phyloP scores from a whole-genome alignment of 2,329 filamentous ascomycete species.

The Penicillium sp. region DNA sequence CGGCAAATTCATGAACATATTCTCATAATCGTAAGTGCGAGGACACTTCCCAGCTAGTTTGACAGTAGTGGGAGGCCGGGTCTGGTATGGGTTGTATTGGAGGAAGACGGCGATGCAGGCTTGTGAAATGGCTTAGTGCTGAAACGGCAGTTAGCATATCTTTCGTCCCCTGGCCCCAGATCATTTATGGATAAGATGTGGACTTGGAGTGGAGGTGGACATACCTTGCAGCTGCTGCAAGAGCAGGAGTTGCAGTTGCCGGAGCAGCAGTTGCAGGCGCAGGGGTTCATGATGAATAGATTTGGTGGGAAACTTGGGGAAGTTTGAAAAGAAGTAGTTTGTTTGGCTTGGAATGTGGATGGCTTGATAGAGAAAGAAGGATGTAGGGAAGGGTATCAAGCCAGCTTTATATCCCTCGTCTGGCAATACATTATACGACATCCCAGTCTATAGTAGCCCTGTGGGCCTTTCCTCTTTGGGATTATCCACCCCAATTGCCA shows the following conservation, averaged over 20 bases:
- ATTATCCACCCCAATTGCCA: constrained; percentile 1
- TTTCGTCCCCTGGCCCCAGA: neutral
- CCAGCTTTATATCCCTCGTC: constrained; percentile 20
- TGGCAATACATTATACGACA: neutral
- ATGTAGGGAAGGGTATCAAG: constrained; percentile 1
- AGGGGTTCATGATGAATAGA: constrained; percentile 43
- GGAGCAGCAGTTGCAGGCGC: constrained; percentile 43
- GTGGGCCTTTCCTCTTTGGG: neutral
- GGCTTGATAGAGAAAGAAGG: constrained; percentile 9
- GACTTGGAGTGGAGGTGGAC: constrained; percentile 12
- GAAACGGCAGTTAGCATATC: constrained; percentile 17
- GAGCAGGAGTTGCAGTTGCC: constrained; percentile 18
- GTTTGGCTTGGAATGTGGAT: neutral
- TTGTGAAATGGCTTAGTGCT: constrained; percentile 26
- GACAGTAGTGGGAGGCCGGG: constrained; percentile 25
- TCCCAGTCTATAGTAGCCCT: neutral
- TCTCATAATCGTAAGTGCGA: constrained; percentile 1
- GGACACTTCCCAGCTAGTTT: constrained; percentile 13
- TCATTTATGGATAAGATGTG: neutral
- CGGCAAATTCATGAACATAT: constrained; percentile 6
- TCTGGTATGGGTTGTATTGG: constrained; percentile 24
- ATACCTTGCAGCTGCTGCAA: constrained; percentile 42
- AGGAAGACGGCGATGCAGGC: constrained; percentile 21
- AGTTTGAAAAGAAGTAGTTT: neutral
- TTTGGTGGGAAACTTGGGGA: constrained; percentile 17